Percentiles rank a stretch among this genome's conserved stretches.
Conservation (phyloP, 331 rosid species). For the Stylosanthes scabra region DNA sequence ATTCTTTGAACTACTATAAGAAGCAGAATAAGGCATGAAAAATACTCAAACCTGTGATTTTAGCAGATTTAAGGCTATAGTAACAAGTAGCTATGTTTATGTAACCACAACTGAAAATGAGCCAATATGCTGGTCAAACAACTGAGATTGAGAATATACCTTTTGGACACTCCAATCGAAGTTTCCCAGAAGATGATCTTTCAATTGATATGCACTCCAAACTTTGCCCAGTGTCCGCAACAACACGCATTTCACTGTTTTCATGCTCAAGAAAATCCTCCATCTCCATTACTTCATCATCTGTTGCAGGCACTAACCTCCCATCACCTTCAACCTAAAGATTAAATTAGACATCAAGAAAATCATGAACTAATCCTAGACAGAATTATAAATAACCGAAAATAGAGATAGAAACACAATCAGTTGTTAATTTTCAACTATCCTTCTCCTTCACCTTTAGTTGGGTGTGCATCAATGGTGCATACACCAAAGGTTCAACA, state of each 20-base stretch:
- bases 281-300: slow-evolving; percentile 94
- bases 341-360: slow-evolving; percentile 39
- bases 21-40: background rate
- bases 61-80: slow-evolving; percentile 7
- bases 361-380: slow-evolving; percentile 22
- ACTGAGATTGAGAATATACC: slow-evolving; percentile 55
- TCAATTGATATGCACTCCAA: slow-evolving; percentile 65
- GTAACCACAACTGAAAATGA: slow-evolving; percentile 27
- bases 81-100: slow-evolving; percentile 7
- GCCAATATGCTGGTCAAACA: slow-evolving; percentile 1
- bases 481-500: background rate
- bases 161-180: slow-evolving; percentile 73
- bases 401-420: slow-evolving; percentile 10
- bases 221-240: slow-evolving; percentile 59
- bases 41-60: slow-evolving; percentile 6
- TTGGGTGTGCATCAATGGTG: slow-evolving; percentile 2
- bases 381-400: slow-evolving; percentile 25
- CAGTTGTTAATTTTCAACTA: slow-evolving; percentile 19
- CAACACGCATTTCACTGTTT: slow-evolving; percentile 68
- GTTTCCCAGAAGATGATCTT: slow-evolving; percentile 67
- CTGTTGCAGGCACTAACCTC: slow-evolving; percentile 97
- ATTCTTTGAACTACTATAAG: background rate
- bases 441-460: slow-evolving; percentile 11
- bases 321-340: slow-evolving; percentile 97
- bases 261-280: slow-evolving; percentile 84